Evolutionary conservation across 148 eudicot species (phyloP).

Genomic region (Rhododendron mucronatum): DNA sequence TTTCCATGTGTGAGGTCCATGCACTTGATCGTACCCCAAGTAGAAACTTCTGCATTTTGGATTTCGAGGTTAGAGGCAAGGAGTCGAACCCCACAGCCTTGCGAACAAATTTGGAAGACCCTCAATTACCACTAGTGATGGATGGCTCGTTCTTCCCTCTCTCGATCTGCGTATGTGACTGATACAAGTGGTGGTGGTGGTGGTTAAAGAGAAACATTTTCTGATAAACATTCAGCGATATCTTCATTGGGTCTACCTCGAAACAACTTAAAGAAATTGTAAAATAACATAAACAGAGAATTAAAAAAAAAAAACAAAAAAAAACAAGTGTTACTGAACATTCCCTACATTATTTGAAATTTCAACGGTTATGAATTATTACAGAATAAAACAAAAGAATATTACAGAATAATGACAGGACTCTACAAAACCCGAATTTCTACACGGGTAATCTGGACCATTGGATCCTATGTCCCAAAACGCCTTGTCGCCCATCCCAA

Average conservation of each 20-base stretch:
- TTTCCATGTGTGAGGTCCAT: too few species aligned
- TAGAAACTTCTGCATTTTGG: too few species aligned
- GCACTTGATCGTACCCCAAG: too few species aligned
- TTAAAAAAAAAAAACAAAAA: neutral
- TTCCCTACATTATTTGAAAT: neutral
- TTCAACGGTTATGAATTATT: neutral
- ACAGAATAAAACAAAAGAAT: neutral
- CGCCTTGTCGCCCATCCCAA: neutral
- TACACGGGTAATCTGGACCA: neutral
- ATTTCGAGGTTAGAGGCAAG: too few species aligned
- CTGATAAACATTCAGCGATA: neutral
- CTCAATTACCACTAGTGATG: too few species aligned
- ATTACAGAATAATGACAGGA: neutral
- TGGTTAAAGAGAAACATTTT: neutral
- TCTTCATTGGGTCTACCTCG: neutral
- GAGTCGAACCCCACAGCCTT: too few species aligned
- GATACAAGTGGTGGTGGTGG: too few species aligned
- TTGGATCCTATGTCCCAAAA: neutral
- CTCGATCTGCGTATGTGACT: too few species aligned
- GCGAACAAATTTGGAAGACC: too few species aligned
- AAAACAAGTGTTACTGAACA: neutral
- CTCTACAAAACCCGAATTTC: neutral
- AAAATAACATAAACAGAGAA: neutral
- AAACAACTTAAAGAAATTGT: neutral
- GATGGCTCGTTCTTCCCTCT: too few species aligned